Evolutionary conservation across 2,329 filamentous ascomycete genomes (phyloP), one percentile per base, ranked within the genome.

Genomic region (Penicillium griseofulvum): DNA sequence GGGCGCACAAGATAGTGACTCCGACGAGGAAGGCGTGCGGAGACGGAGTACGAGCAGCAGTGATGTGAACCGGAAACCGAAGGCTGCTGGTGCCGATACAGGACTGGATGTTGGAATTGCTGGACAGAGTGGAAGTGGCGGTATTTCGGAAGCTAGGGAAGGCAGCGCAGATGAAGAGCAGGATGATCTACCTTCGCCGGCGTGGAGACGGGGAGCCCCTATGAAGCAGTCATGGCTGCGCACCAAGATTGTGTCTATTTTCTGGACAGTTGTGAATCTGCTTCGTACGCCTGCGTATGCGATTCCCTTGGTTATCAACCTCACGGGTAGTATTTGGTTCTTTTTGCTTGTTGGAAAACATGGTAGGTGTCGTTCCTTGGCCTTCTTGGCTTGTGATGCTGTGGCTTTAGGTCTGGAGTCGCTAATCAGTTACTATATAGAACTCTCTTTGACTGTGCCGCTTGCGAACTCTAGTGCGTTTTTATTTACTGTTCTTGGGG

Each of bases 321-420:
- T 97, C 50, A 96, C 93, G 3, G 93, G 93, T 29, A 96, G 91
- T 69, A 82, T 97, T 52, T 97, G 93, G 93, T 97, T 97, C 76
- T 97, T 97, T 66, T 75, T 97, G 63, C 79, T 97, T 61, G 93
- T 97, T 75, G 93, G 93, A 7, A 85, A 94, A 72, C 92, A 92
- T 66, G 91, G 91, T 95, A 75, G 65, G 88, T 82, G 56, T 24
- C 28, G 26, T 62, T 55, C 38, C 26, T 52, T 31, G 37, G 10
- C 2, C 2, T 41, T 16, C 6, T 22, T 42, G 8, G 7, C 14
- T 31, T 22, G 33, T 22, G 53, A 3, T 33, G 9, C 38, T 24
- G 16, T 17, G 8, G 1, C 33, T 29, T 29, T 24, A n/a, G 4
- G 9, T 5, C 16, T 12, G 19, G 4, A 5, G 12, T 36, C 54